phyloP scores from a whole-genome alignment of 257 asterid species.

The Capsicum pubescens region DNA sequence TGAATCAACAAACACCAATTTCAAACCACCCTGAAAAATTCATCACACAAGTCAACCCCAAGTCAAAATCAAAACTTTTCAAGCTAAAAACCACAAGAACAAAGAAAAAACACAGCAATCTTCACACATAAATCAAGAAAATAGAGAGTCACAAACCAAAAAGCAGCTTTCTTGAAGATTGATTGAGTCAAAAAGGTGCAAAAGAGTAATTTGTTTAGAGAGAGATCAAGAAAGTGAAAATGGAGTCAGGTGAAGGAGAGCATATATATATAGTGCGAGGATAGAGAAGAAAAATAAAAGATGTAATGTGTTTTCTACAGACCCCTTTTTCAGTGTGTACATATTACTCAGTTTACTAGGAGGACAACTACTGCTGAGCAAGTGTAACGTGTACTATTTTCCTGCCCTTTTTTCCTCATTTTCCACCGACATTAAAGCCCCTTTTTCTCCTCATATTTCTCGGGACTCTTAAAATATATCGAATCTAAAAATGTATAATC shows the following conservation, averaged over 20 bases:
- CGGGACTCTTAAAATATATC: too few relatives aligned
- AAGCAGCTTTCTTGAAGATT: constrained; percentile 16
- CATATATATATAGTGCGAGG: background rate
- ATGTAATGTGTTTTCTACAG: background rate
- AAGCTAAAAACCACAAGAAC: background rate
- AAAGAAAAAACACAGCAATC: background rate
- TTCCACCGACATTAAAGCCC: constrained; percentile 25
- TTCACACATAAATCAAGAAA: background rate
- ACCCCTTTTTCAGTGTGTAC: constrained; percentile 26
- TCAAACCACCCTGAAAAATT: constrained; percentile 25
- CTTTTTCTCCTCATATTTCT: background rate
- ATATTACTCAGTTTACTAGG: constrained; percentile 26
- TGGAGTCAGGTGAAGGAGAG: background rate
- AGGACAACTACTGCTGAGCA: background rate
- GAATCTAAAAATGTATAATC: too few relatives aligned
- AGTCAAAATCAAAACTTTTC: constrained; percentile 18
- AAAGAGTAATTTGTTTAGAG: background rate
- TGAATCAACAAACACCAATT: constrained; percentile 23
- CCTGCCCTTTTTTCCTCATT: constrained; percentile 18
- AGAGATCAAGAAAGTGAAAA: constrained; percentile 19
- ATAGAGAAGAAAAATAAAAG: background rate
- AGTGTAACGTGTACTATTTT: constrained; percentile 16
- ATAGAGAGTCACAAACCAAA: background rate
- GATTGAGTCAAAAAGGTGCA: background rate
- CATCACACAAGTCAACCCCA: constrained; percentile 30